Percentiles rank a stretch among this genome's conserved stretches.
These are phyloP conservation scores for Colletotrichum neosansevieriae DNA, from an alignment of 2,329 filamentous ascomycete genomes.

Conservation along the genomic window DNA sequence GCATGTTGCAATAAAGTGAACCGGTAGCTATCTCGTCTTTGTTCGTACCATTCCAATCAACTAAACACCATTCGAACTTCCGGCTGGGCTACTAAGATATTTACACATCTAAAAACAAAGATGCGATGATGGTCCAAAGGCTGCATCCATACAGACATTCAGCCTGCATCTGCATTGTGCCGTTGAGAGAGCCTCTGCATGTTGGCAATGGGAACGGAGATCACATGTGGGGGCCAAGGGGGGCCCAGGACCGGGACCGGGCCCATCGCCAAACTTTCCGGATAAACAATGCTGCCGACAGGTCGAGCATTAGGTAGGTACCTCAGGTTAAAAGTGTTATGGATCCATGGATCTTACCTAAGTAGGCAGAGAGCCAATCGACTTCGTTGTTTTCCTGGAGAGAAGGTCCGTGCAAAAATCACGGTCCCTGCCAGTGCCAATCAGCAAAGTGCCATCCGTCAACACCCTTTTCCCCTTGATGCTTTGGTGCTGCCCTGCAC, in stretches of 20 bases:
- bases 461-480: constrained; percentile 15
- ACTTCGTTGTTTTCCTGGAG: neutral
- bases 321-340: constrained; percentile 4
- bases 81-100: no score
- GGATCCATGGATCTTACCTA: no score
- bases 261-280: constrained; percentile 8
- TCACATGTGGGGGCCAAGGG: constrained; percentile 19
- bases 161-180: constrained; percentile 7
- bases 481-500: neutral
- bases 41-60: no score
- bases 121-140: no score
- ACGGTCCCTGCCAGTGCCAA: constrained; percentile 18
- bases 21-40: no score
- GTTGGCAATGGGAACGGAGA: constrained; percentile 17
- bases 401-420: constrained; percentile 21
- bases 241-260: neutral
- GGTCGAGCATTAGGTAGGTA: no score
- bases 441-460: constrained; percentile 16
- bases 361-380: constrained; percentile 14
- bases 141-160: neutral
- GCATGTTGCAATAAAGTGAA: no score
- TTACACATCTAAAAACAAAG: no score
- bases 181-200: constrained; percentile 1
- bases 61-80: no score
- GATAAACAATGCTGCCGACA: constrained; percentile 33